Conservation (phyloP, 129 eudicot species). For the Flaveria ramosissima region DNA sequence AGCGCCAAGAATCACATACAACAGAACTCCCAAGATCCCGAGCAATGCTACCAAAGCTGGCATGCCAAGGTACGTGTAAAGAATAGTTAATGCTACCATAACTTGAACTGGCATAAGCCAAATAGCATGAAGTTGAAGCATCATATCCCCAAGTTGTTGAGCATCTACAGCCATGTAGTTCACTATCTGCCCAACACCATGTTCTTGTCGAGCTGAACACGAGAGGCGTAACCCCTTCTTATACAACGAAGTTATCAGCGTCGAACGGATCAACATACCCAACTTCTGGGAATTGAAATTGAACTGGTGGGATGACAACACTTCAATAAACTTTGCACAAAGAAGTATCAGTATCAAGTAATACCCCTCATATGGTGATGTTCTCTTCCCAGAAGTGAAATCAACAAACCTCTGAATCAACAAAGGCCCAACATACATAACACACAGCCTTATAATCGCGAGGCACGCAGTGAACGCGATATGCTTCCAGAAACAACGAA, state of each 20-base stretch:
- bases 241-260: constrained; percentile 73
- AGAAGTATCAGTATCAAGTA: constrained; percentile 67
- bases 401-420: constrained; percentile 69
- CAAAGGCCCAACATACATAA: constrained; percentile 75
- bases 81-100: constrained; percentile 53
- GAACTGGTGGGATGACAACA: constrained; percentile 73
- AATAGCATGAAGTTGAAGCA: constrained; percentile 65
- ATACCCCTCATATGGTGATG: constrained; percentile 76
- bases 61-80: constrained; percentile 29
- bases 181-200: constrained; percentile 91
- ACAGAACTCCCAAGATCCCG: constrained; percentile 46
- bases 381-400: constrained; percentile 56
- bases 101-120: constrained; percentile 87
- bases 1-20: constrained; percentile 51
- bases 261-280: constrained; percentile 80
- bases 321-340: constrained; percentile 70
- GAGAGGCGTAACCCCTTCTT: constrained; percentile 79
- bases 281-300: constrained; percentile 74
- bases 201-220: constrained; percentile 83
- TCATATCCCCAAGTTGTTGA: constrained; percentile 89
- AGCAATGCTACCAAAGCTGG: constrained; percentile 47
- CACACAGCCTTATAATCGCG: constrained; percentile 63
- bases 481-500: constrained; percentile 85
- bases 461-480: constrained; percentile 58
- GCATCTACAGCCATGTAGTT: constrained; percentile 98